Percentiles rank a stretch among this genome's conserved stretches.
phyloP scores from a whole-genome alignment of 139 green algal species.

The Raphidocelis subcapitata region DNA sequence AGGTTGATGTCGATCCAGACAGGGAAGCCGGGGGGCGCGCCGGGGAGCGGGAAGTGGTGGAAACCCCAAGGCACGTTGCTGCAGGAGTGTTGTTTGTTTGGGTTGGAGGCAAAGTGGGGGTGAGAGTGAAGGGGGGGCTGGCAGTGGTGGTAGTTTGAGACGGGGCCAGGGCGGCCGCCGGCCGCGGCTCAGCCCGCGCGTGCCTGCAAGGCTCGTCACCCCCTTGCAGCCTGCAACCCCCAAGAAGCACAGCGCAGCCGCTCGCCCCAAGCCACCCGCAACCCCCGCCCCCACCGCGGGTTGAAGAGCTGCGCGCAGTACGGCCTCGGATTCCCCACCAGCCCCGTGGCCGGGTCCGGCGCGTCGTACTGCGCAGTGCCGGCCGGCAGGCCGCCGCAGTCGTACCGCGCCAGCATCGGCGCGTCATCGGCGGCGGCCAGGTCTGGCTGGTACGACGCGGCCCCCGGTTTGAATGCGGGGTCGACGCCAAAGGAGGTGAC shows the following conservation, averaged over 20 bases:
- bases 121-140: too few relatives aligned
- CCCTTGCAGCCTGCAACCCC: too few relatives aligned
- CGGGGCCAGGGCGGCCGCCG: too few relatives aligned
- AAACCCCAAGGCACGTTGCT: slow-evolving; percentile 70
- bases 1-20: slow-evolving; percentile 84
- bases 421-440: slow-evolving; percentile 9
- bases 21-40: slow-evolving; percentile 61
- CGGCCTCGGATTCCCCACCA: slow-evolving; percentile 47
- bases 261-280: too few relatives aligned
- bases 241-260: too few relatives aligned
- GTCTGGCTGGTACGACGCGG: slow-evolving; percentile 61
- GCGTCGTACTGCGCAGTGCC: slow-evolving; percentile 48
- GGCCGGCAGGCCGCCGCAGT: slow-evolving; percentile 57
- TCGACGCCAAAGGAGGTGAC: slow-evolving; percentile 65
- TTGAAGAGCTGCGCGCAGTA: slow-evolving; percentile 84
- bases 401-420: slow-evolving; percentile 54
- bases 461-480: slow-evolving; percentile 77
- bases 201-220: too few relatives aligned
- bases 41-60: slow-evolving; percentile 48
- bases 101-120: too few relatives aligned
- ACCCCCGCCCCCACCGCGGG: slow-evolving; percentile 13
- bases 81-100: too few relatives aligned
- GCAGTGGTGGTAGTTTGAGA: too few relatives aligned
- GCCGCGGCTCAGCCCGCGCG: too few relatives aligned
- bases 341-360: slow-evolving; percentile 9